Evolutionary conservation across 108 stramenopile species (phyloP), one percentile per base, ranked within the genome.

Genomic region (Discostella pseudostelligera): DNA sequence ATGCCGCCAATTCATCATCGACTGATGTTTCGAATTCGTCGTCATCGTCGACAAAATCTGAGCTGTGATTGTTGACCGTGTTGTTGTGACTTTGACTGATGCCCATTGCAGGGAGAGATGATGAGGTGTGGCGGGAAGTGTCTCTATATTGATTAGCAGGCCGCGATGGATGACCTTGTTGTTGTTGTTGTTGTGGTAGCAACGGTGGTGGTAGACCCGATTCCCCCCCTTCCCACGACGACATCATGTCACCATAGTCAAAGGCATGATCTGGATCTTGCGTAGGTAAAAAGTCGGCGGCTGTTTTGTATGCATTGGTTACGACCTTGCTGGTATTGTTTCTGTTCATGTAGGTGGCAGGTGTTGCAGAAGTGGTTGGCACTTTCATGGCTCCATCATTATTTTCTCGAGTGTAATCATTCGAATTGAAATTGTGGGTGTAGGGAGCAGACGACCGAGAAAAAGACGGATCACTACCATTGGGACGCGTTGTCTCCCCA

Each of bases 1-100:
- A 73, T 54, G 72, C 58, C 13, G 65, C 49, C 28, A 73, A 46
- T 54, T 73, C 72, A 24, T 73, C 65, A 48, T 73, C 72, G 26
- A 49, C 59, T 9, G 16, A 40, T 13, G 37, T 56, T 28, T 65
- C 49, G 51, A 60, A 65, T 60, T 73, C 72, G 16, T 73, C 72
- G 17, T 37, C 22, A n/a, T n/a, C n/a, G n/a, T n/a, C n/a, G n/a
- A n/a, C n/a, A n/a, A n/a, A n/a, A n/a, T n/a, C n/a, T n/a, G n/a
- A n/a, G n/a, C n/a, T n/a, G n/a, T n/a, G n/a, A n/a, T n/a, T n/a
- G n/a, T n/a, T n/a, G n/a, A n/a, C n/a, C n/a, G n/a, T n/a, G n/a
- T n/a, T n/a, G n/a, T n/a, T n/a, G n/a, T n/a, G n/a, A n/a, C n/a
- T n/a, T n/a, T n/a, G n/a, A n/a, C n/a, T n/a, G n/a, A n/a, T n/a